These are phyloP conservation scores for Xanthoceras sorbifolium DNA, from an alignment of 345 rosid species.

Conservation along the genomic window DNA sequence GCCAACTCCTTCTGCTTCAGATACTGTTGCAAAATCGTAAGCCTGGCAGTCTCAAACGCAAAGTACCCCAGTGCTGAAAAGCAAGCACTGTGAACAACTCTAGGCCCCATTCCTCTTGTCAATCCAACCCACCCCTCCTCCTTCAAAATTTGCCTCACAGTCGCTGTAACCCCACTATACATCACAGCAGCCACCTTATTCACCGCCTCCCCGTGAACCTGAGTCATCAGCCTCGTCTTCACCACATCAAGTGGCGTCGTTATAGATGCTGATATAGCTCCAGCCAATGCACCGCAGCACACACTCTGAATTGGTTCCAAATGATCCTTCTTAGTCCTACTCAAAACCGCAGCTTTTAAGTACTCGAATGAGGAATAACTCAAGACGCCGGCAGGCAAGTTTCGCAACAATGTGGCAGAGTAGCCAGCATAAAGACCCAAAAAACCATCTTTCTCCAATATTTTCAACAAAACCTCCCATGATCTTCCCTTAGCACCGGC, in stretches of 20 bases:
- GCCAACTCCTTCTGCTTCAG: constrained; percentile 60
- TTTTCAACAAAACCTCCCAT: constrained; percentile 66
- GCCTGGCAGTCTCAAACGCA: constrained; percentile 94
- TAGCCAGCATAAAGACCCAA: constrained; percentile 90
- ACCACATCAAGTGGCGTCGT: constrained; percentile 93
- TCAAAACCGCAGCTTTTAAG: constrained; percentile 77
- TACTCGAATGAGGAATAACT: constrained; percentile 94
- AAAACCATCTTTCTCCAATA: constrained; percentile 82
- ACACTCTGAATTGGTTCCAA: constrained; percentile 89
- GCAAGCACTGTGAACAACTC: constrained; percentile 92
- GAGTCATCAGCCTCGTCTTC: constrained; percentile 95
- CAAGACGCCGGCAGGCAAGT: constrained; percentile 88
- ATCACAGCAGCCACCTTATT: constrained; percentile 59
- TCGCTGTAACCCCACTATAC: constrained; percentile 59
- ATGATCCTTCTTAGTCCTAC: constrained; percentile 50
- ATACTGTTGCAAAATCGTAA: constrained; percentile 66
- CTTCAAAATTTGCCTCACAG: constrained; percentile 74
- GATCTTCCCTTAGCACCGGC: constrained; percentile 87
- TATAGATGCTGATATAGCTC: constrained; percentile 86
- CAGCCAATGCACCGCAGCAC: constrained; percentile 86
- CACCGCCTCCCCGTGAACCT: constrained; percentile 49
- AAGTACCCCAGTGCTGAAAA: constrained; percentile 88
- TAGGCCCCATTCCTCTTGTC: constrained; percentile 80
- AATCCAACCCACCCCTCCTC: constrained; percentile 95
- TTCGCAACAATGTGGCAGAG: constrained; percentile 83